Percentiles rank a stretch among this genome's conserved stretches.
Evolutionary conservation across 2,329 filamentous ascomycete genomes (phyloP).

Genomic region (Fusarium buxicola): DNA sequence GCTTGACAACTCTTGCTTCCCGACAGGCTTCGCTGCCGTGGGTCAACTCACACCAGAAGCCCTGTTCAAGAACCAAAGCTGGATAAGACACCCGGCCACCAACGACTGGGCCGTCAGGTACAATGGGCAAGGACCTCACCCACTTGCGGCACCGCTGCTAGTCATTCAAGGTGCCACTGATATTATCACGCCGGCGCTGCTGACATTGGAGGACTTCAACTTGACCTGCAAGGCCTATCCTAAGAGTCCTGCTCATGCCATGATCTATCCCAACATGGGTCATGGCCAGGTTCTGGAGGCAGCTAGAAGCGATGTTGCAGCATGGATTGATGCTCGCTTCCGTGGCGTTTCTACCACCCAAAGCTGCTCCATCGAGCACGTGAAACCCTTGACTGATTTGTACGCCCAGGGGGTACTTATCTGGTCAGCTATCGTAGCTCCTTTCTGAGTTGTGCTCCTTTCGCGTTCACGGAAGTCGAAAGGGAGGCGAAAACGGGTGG

Average conservation of each 20-base stretch:
- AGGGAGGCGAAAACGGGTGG: too few species aligned
- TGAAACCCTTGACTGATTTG: not conserved
- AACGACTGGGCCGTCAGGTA: not conserved
- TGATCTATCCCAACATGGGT: conserved; percentile 11
- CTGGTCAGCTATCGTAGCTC: conserved; percentile 3
- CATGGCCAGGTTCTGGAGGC: conserved; percentile 8
- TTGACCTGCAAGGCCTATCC: conserved; percentile 24
- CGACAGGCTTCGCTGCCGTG: not conserved
- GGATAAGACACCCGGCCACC: conserved; percentile 2
- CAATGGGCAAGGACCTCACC: conserved; percentile 35
- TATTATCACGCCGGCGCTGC: conserved; percentile 18
- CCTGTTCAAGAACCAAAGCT: conserved; percentile 11
- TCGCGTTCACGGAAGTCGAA: too few species aligned
- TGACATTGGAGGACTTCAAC: conserved; percentile 26
- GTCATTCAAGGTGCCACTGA: conserved; percentile 40
- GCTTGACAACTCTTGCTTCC: conserved; percentile 3
- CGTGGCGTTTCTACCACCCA: not conserved
- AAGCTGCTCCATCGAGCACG: not conserved
- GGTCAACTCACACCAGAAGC: not conserved
- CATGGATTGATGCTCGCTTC: conserved; percentile 7
- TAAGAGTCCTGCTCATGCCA: not conserved
- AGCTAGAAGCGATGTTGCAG: not conserved
- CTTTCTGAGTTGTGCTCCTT: not conserved
- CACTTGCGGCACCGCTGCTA: conserved; percentile 37
- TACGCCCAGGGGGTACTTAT: not conserved